Evolutionary conservation across 306 rosid genomes (phyloP).

Genomic region (cucumber (Cucumis sativus)): DNA sequence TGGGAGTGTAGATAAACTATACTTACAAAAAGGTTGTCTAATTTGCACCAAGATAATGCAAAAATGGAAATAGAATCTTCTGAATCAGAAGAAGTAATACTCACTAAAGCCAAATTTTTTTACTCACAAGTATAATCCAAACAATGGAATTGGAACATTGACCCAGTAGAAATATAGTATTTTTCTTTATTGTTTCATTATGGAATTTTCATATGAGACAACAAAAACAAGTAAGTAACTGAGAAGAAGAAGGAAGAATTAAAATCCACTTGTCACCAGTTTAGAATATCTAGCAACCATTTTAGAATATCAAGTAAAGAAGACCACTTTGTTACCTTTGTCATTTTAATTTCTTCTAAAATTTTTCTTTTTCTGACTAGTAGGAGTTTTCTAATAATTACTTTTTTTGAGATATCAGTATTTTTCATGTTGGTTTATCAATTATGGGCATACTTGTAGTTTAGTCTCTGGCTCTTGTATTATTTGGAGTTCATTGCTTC

Average conservation of each 20-base stretch:
- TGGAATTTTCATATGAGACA: background rate
- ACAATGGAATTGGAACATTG: background rate
- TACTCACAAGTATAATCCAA: background rate
- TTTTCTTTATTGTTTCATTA: background rate
- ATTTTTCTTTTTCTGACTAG: background rate
- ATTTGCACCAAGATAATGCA: too few relatives aligned
- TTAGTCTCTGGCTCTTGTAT: background rate
- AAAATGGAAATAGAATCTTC: background rate
- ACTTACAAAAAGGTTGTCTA: too few relatives aligned
- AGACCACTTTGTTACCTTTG: too few relatives aligned
- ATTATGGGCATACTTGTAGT: background rate
- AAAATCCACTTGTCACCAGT: background rate
- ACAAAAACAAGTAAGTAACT: background rate
- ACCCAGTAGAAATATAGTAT: background rate
- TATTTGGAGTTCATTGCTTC: background rate
- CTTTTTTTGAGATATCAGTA: background rate
- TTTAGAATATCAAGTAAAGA: too few relatives aligned
- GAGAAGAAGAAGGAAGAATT: background rate
- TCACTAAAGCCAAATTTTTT: background rate
- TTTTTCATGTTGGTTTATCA: background rate
- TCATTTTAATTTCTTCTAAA: background rate
- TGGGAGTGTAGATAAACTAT: too few relatives aligned
- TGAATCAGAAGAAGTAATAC: background rate
- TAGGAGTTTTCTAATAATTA: background rate
- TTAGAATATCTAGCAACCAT: background rate